Evolutionary conservation across 108 stramenopile genomes (phyloP).

Genomic region (Phaeodactylum tricornutum): DNA sequence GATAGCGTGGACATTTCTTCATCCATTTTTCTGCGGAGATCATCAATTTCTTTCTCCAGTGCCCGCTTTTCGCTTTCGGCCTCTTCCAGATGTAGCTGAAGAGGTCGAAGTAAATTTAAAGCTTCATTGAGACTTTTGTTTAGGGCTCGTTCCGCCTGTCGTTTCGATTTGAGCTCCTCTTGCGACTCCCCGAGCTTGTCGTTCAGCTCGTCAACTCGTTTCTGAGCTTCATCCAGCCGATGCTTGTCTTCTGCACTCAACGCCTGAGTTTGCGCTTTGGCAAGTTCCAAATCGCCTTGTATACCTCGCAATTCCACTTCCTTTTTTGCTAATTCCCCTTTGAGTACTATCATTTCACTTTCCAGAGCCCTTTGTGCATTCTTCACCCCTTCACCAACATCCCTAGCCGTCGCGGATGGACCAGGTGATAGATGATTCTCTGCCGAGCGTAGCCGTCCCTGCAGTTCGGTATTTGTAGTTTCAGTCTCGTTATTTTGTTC

Average conservation of each 20-base stretch:
- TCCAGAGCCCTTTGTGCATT: neutral
- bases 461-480: constrained; percentile 23
- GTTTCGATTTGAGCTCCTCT: constrained; percentile 18
- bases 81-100: constrained; percentile 38
- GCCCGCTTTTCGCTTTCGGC: constrained; percentile 40
- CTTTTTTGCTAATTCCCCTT: constrained; percentile 9
- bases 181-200: constrained; percentile 4
- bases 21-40: constrained; percentile 15
- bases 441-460: constrained; percentile 16
- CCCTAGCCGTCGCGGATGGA: neutral
- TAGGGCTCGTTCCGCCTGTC: constrained; percentile 23
- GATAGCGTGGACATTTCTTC: neutral
- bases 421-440: too few relatives aligned
- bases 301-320: constrained; percentile 10
- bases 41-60: constrained; percentile 27
- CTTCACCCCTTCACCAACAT: neutral
- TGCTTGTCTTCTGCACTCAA: neutral
- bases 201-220: constrained; percentile 12
- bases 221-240: constrained; percentile 4
- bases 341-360: constrained; percentile 1
- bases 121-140: constrained; percentile 47
- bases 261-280: neutral
- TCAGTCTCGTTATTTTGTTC: constrained; percentile 26
- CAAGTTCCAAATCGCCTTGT: neutral
- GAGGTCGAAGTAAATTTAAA: constrained; percentile 31